Base-by-base conservation (phyloP, 2,329 filamentous ascomycete species). In the Epicoccum nigrum region DNA sequence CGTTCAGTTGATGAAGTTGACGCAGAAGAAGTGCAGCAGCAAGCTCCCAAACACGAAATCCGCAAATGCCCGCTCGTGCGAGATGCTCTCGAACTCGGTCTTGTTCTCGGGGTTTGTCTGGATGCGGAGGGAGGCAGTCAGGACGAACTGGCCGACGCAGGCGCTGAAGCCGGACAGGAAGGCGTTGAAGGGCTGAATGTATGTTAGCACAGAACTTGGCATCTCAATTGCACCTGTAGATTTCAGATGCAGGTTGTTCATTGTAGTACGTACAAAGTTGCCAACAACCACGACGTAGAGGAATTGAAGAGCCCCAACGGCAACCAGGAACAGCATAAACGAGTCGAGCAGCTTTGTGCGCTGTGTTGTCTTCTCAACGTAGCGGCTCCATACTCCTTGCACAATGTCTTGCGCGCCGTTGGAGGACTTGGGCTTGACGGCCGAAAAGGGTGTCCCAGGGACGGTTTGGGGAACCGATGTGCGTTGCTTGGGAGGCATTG, bases 11-110 rank as follows among this genome's bases (percentile, higher is more conserved):
- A 99, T 97, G 76, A 99, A 99, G 83, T 99, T 99, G 74, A 97
- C 86, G 77, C 92, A 97, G 82, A 99, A 99, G 79, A 97, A 96
- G 80, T 99, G 94, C 74, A 97, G 79, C 72, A 97, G 90, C 74
- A 99, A 75, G 75, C 92, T 97, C 73, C 93, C 94, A 65, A 97
- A 90, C 54, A 99, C 83, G 72, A 89, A 99, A 78, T 99, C 94
- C 70, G 94, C 92, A 75, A 99, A 99, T 31, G 94, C 93, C 74
- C 90, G 85, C 77, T 96, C 91, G 63, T 89, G 87, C 48, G 89
- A 93, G 56, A 92, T 85, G 41, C 80, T 81, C 52, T 83, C 82
- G 69, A 94, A 94, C 49, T 94, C 89, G 53, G 76, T 77, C 79
- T 89, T 88, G 79, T 95, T 93, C 70, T 88, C 83, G 63, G 85